Percentiles rank a stretch among this genome's conserved stretches.
These are phyloP conservation scores for Ophiosphaerella korrae DNA, from an alignment of 2,329 filamentous ascomycete genomes.

Conservation along the genomic window DNA sequence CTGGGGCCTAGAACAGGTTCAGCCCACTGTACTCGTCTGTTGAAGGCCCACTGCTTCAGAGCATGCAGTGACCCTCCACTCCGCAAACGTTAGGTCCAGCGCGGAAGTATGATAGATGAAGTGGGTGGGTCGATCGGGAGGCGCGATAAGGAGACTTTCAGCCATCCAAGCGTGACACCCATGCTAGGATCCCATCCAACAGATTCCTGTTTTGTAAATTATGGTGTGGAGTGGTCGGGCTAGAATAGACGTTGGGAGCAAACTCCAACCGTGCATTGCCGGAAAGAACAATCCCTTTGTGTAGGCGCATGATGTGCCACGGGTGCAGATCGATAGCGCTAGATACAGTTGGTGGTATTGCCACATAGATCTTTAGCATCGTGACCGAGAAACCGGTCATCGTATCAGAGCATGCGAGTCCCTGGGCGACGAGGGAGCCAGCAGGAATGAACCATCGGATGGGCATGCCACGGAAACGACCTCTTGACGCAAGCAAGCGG, in stretches of 20 bases:
- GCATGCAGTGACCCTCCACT: too few relatives aligned
- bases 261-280: not conserved
- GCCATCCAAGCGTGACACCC: not conserved
- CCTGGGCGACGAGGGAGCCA: not conserved
- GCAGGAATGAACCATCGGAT: too few relatives aligned
- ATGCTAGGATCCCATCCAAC: conserved; percentile 1
- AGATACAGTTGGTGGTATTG: not conserved
- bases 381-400: not conserved
- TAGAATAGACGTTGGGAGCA: not conserved
- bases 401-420: not conserved
- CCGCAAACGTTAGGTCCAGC: not conserved
- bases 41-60: too few relatives aligned
- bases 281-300: not conserved
- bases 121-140: not conserved
- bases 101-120: not conserved
- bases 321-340: not conserved
- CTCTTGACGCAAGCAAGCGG: too few relatives aligned
- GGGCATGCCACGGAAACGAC: too few relatives aligned
- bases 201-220: conserved; percentile 8
- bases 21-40: too few relatives aligned
- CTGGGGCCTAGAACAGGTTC: too few relatives aligned
- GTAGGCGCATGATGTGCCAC: not conserved
- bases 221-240: conserved; percentile 8
- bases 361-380: not conserved
- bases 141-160: not conserved